These are phyloP conservation scores for Danielia oregonensis DNA, from an alignment of 805 yeast genomes.

Conservation along the genomic window DNA sequence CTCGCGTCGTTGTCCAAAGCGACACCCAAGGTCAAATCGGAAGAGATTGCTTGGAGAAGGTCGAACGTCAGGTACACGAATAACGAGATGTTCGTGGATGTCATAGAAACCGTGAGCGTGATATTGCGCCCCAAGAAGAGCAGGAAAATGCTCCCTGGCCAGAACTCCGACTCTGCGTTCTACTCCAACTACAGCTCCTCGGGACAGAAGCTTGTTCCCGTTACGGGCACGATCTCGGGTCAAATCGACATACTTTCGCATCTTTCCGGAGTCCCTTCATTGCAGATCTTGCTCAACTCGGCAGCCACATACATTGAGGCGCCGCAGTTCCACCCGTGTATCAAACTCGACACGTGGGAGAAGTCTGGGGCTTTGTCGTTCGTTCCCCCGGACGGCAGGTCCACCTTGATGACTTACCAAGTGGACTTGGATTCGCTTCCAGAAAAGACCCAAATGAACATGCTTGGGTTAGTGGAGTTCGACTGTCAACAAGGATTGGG, in stretches of 20 bases:
- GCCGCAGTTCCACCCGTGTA: conserved; percentile 71
- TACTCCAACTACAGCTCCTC: conserved; percentile 18
- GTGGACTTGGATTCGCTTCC: conserved; percentile 43
- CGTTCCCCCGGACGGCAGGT: conserved; percentile 85
- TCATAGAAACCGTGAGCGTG: conserved; percentile 62
- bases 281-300: conserved; percentile 51
- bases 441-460: conserved; percentile 15
- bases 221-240: conserved; percentile 60
- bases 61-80: conserved; percentile 65
- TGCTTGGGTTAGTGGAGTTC: conserved; percentile 53
- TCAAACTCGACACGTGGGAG: conserved; percentile 53
- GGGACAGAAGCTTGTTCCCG: conserved; percentile 30
- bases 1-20: conserved; percentile 15
- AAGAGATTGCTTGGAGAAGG: conserved; percentile 71
- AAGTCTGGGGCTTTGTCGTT: conserved; percentile 53
- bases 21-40: conserved; percentile 7
- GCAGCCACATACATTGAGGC: conserved; percentile 46
- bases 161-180: conserved; percentile 21
- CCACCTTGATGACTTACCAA: conserved; percentile 58
- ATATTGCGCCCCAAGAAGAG: conserved; percentile 32
- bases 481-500: conserved; percentile 57
- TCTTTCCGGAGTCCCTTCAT: conserved; percentile 74
- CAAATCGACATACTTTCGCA: conserved; percentile 58
- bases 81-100: conserved; percentile 84
- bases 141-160: conserved; percentile 10